These are phyloP conservation scores for Ustilago nuda DNA, from an alignment of 1,284 basidiomycete species.

Conservation along the genomic window DNA sequence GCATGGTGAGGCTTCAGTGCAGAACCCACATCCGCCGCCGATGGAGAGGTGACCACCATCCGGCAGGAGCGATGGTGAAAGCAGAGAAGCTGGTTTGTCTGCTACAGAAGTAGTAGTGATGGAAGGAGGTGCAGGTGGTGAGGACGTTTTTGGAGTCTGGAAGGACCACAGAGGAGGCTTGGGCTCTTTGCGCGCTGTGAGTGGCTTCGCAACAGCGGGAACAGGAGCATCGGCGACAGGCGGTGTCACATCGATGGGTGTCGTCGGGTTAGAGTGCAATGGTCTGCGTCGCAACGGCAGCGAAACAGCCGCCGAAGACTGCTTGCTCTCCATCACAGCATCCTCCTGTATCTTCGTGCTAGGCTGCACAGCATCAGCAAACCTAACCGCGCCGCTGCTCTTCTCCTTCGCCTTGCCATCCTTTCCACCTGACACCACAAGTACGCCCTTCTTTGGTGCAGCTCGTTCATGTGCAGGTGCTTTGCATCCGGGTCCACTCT, in stretches of 20 bases:
- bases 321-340: neutral
- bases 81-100: constrained; percentile 13
- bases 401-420: constrained; percentile 20
- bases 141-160: constrained; percentile 20
- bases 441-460: constrained; percentile 31
- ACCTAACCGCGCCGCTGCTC: constrained; percentile 23
- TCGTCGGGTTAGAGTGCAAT: neutral
- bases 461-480: constrained; percentile 50
- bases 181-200: constrained; percentile 14
- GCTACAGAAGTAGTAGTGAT: neutral
- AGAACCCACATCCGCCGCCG: constrained; percentile 62
- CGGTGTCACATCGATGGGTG: neutral
- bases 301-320: constrained; percentile 4
- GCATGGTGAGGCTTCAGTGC: constrained; percentile 57
- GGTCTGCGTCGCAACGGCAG: constrained; percentile 24
- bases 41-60: constrained; percentile 30
- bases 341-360: neutral
- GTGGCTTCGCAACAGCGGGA: neutral
- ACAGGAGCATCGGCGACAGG: neutral
- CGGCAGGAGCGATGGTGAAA: constrained; percentile 29
- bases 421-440: constrained; percentile 23
- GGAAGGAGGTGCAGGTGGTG: neutral
- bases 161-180: constrained; percentile 37
- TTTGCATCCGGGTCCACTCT: constrained; percentile 46
- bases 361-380: constrained; percentile 15